Evolutionary conservation across 768 basidiomycete species (phyloP).

Genomic region (Chalciporus sphaerocephalus): DNA sequence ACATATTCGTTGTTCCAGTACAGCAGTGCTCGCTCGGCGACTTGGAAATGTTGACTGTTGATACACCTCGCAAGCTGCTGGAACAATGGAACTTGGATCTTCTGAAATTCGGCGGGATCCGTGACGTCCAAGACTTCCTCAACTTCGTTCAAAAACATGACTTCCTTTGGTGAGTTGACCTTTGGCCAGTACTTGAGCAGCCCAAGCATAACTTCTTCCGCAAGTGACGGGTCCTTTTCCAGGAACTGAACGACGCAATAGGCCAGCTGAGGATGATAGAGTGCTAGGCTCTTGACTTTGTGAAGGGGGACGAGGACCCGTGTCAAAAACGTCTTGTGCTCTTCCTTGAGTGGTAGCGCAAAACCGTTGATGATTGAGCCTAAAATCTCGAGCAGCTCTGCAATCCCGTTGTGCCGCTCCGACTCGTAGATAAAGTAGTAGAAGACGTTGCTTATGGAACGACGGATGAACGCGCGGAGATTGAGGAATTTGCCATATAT

Average conservation of each 20-base stretch:
- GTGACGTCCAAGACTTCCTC: conserved; percentile 99
- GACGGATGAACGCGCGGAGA: conserved; percentile 95
- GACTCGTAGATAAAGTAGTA: conserved; percentile 99
- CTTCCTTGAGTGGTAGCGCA: conserved; percentile 94
- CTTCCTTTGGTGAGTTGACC: conserved; percentile 98
- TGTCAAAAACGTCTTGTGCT: conserved; percentile 97
- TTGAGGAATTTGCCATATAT: conserved; percentile 99
- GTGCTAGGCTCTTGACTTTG: conserved; percentile 95
- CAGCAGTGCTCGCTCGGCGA: conserved; percentile 91
- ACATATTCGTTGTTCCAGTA: conserved; percentile 99
- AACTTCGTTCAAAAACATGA: conserved; percentile 99
- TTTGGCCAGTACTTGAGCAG: conserved; percentile 99
- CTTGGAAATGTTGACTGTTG: conserved; percentile 99
- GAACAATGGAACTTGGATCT: conserved; percentile 91
- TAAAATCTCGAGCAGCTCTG: conserved; percentile 94
- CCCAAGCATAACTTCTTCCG: conserved; percentile 94
- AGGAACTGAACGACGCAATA: conserved; percentile 99
- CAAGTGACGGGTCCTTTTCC: conserved; percentile 89
- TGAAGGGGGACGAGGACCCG: conserved; percentile 92
- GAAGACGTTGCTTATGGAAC: conserved; percentile 99
- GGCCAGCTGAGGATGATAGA: conserved; percentile 98
- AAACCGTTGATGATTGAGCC: conserved; percentile 99
- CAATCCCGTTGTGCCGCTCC: conserved; percentile 98
- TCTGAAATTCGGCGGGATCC: conserved; percentile 92
- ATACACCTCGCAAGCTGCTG: conserved; percentile 94